Evolutionary conservation across 192 early-diverging fungal species (phyloP), one percentile per base, ranked within the genome.

Genomic region (Thamnidium elegans): DNA sequence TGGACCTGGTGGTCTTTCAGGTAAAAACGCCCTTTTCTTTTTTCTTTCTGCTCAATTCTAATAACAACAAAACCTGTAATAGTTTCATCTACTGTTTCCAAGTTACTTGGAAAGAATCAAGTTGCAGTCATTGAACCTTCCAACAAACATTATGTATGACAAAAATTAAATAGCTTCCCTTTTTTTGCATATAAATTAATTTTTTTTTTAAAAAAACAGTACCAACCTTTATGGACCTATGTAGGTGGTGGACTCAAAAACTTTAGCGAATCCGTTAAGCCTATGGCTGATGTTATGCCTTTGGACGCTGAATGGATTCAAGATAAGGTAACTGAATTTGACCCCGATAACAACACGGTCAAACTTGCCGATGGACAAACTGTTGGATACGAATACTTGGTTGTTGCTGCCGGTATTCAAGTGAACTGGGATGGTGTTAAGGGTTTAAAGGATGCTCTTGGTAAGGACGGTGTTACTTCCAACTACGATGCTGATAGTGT

Each of bases 201-300:
- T 5, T 58, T 23, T 39, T 34, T 50, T 45, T 55, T 6, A 15
- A 13, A n/a, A n/a, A n/a, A n/a, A 7, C 58, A 85, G 83, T 92
- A 93, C 73, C 93, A 94, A 82, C 93, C 93, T 36, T 68, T 94
- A 54, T 94, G 91, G 82, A 94, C 93, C 13, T 91, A 92, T 86
- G 93, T 94, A 45, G 93, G 93, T 43, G 89, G 78, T 55, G 93
- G 93, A 17, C 72, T 94, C 59, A 94, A 94, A 82, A 58, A 86
- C 34, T 84, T 94, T 54, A 68, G 60, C 3, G 89, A 91, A 50
- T 86, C 90, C 15, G 69, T 73, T 58, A 80, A 81, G 66, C 84
- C 91, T 11, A 90, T 84, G 69, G 76, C 69, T 44, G 81, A 84
- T 7, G 78, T 94, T 10, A 83, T 94, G 59, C 85, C 92, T n/a